Percentiles rank a stretch among this genome's conserved stretches.
These are phyloP conservation scores for Aristolochia californica DNA, from an alignment of 164 flowering plant species.

Conservation along the genomic window DNA sequence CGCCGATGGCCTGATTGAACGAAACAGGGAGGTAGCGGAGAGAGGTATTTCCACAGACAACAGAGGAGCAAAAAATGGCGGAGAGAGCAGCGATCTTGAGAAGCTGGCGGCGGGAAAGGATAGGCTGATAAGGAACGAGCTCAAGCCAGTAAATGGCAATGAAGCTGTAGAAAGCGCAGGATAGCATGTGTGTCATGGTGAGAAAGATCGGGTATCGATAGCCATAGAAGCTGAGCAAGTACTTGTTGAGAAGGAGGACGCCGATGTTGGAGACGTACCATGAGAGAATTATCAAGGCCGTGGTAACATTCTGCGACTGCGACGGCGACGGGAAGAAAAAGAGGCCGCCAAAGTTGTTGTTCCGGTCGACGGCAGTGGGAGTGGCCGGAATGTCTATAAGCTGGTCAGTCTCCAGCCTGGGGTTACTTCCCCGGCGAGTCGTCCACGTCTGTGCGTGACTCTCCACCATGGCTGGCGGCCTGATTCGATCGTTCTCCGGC, in stretches of 20 bases:
- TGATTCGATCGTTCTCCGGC: neutral
- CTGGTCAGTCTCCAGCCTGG: conserved; percentile 44
- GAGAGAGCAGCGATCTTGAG: conserved; percentile 60
- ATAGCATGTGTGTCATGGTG: conserved; percentile 82
- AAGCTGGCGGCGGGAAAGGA: conserved; percentile 56
- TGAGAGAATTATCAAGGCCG: conserved; percentile 51
- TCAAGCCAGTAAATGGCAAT: conserved; percentile 47
- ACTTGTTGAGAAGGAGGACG: conserved; percentile 81
- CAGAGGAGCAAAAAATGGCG: conserved; percentile 79
- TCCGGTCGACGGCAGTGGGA: conserved; percentile 57
- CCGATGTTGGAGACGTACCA: conserved; percentile 95
- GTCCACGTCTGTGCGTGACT: conserved; percentile 51
- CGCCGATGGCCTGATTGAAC: conserved; percentile 89
- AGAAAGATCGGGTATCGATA: conserved; percentile 84
- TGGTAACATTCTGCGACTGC: conserved; percentile 25
- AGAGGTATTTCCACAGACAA: conserved; percentile 86
- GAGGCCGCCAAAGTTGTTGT: conserved; percentile 13
- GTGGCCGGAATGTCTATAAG: conserved; percentile 63
- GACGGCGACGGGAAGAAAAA: neutral
- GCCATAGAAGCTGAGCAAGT: conserved; percentile 73
- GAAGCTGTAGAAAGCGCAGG: conserved; percentile 57
- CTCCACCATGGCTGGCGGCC: conserved; percentile 17
- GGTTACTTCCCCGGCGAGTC: conserved; percentile 61
- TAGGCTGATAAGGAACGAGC: conserved; percentile 61
- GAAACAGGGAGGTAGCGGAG: conserved; percentile 79